These are phyloP conservation scores for Primulina huaijiensis DNA, from an alignment of 257 asterid genomes.

Conservation along the genomic window DNA sequence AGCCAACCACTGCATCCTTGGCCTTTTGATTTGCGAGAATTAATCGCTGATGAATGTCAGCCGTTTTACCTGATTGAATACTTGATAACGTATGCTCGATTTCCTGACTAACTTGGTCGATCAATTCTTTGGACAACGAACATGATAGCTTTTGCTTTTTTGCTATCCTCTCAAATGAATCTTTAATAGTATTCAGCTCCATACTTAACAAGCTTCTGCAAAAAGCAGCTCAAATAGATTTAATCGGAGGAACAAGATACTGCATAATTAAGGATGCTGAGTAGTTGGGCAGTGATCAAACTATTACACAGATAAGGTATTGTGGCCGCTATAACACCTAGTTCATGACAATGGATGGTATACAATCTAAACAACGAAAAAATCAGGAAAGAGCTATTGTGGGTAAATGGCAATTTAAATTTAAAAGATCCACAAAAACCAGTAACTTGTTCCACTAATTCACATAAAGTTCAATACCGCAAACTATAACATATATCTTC, in stretches of 20 bases:
- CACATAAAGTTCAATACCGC: not conserved
- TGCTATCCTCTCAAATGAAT: slow-evolving; percentile 48
- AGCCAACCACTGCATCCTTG: slow-evolving; percentile 39
- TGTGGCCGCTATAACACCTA: not conserved
- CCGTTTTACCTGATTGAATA: slow-evolving; percentile 32
- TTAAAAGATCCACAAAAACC: not conserved
- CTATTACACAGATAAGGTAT: not conserved
- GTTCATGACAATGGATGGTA: slow-evolving; percentile 8
- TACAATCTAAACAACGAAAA: slow-evolving; percentile 10
- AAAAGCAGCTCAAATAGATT: not conserved
- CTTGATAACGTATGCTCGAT: slow-evolving; percentile 42
- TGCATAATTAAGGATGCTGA: slow-evolving; percentile 1
- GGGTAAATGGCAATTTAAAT: not conserved
- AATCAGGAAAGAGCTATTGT: not conserved
- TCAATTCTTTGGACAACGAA: slow-evolving; percentile 47
- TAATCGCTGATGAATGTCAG: slow-evolving; percentile 33
- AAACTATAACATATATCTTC: too few relatives aligned
- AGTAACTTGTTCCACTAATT: not conserved
- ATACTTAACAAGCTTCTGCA: slow-evolving; percentile 30
- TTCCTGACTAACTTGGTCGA: slow-evolving; percentile 46
- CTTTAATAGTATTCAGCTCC: slow-evolving; percentile 45
- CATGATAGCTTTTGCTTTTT: slow-evolving; percentile 54
- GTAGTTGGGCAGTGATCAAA: not conserved
- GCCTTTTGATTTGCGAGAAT: slow-evolving; percentile 45
- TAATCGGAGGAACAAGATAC: not conserved